Evolutionary conservation across 2,329 filamentous ascomycete genomes (phyloP).

Genomic region (Neofusicoccum laricinum): DNA sequence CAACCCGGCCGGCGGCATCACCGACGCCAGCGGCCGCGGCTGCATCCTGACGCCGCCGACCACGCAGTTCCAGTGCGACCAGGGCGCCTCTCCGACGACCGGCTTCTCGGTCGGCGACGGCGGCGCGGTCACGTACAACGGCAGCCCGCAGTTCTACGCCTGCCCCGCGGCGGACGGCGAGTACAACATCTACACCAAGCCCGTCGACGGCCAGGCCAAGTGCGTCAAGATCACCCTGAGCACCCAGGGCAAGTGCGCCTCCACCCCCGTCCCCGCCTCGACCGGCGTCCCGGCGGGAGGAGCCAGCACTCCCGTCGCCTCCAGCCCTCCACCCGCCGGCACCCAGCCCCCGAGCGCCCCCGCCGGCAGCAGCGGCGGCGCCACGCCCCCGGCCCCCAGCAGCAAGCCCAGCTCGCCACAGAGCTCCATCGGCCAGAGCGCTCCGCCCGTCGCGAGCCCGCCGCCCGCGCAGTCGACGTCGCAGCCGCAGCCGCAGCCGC

Average conservation of each 20-base stretch:
- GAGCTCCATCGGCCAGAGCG: neutral
- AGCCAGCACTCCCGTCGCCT: neutral
- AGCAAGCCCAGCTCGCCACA: slow-evolving; percentile 10
- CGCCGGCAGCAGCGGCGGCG: neutral
- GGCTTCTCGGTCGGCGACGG: slow-evolving; percentile 57
- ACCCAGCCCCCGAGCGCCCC: no score
- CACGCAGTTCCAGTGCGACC: slow-evolving; percentile 61
- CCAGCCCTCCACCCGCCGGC: no score
- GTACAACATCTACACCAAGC: slow-evolving; percentile 54
- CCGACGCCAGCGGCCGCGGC: slow-evolving; percentile 55
- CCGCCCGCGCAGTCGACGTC: neutral
- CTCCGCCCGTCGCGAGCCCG: neutral
- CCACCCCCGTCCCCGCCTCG: neutral
- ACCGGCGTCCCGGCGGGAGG: neutral
- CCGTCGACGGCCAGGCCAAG: slow-evolving; percentile 42
- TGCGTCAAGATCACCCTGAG: slow-evolving; percentile 51
- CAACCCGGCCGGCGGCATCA: slow-evolving; percentile 45
- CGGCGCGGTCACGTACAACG: slow-evolving; percentile 53
- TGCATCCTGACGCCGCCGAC: slow-evolving; percentile 63
- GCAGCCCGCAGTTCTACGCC: slow-evolving; percentile 55
- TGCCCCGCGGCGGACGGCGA: slow-evolving; percentile 58
- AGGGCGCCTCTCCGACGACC: slow-evolving; percentile 47
- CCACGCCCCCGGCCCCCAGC: no score
- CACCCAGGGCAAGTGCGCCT: slow-evolving; percentile 26
- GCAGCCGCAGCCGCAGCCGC: neutral